These are phyloP conservation scores for Mycena olivaceomarginata DNA, from an alignment of 768 basidiomycete species.

Conservation along the genomic window DNA sequence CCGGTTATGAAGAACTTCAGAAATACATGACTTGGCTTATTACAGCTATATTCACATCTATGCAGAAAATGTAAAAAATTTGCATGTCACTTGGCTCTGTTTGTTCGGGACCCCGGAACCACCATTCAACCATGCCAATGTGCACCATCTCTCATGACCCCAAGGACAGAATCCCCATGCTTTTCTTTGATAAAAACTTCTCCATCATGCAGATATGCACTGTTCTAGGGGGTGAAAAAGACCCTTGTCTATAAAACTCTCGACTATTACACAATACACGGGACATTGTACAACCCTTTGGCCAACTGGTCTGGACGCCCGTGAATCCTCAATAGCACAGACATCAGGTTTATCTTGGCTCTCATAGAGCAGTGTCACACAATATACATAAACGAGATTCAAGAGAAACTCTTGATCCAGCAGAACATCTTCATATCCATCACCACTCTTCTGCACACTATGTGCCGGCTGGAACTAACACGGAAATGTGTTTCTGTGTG, in stretches of 20 bases:
- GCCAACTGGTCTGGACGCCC: conserved; percentile 20
- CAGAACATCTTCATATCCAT: conserved; percentile 37
- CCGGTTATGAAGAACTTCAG: no score
- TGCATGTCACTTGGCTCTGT: background rate
- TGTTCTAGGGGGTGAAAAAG: conserved; percentile 27
- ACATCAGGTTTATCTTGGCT: conserved; percentile 30
- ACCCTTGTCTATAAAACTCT: conserved; percentile 34
- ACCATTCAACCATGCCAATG: background rate
- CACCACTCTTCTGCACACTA: conserved; percentile 44
- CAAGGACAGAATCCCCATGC: conserved; percentile 18
- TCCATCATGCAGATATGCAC: background rate
- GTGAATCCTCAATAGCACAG: conserved; percentile 9
- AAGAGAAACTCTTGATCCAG: conserved; percentile 36
- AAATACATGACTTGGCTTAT: no score
- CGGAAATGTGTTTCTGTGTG: conserved; percentile 48
- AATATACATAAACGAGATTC: conserved; percentile 41
- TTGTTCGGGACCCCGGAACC: conserved; percentile 6
- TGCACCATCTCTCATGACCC: conserved; percentile 18
- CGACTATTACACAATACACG: background rate
- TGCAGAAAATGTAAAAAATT: conserved; percentile 28
- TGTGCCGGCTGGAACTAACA: conserved; percentile 44
- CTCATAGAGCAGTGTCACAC: conserved; percentile 24
- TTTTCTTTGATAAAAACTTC: conserved; percentile 15
- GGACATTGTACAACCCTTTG: conserved; percentile 26
- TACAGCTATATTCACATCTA: no score